phyloP scores from a whole-genome alignment of 1,284 basidiomycete genomes.

The Peniophora sp. region DNA sequence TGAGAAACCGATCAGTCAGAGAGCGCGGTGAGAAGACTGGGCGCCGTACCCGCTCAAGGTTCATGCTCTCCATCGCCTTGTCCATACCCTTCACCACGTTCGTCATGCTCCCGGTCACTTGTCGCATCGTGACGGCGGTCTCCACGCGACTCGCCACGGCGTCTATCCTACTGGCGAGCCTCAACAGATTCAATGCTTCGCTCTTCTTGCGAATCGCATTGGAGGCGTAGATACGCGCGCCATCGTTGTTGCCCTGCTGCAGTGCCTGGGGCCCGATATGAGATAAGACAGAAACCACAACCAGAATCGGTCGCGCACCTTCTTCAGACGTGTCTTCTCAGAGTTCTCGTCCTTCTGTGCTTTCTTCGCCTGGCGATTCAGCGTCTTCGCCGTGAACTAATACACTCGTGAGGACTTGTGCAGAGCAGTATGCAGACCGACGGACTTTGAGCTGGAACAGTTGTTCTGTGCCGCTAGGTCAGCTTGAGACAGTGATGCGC shows the following conservation, averaged over 20 bases:
- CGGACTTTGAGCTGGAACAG: conserved; percentile 90
- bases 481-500: conserved; percentile 11
- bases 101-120: conserved; percentile 93
- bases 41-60: conserved; percentile 80
- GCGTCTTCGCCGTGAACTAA: conserved; percentile 92
- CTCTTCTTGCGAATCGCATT: conserved; percentile 99
- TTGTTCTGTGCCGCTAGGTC: conserved; percentile 57
- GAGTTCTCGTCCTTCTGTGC: conserved; percentile 86
- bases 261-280: conserved; percentile 63
- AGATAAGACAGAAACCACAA: not conserved
- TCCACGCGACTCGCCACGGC: conserved; percentile 96
- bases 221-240: conserved; percentile 97
- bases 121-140: conserved; percentile 98
- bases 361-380: conserved; percentile 90
- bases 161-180: conserved; percentile 87
- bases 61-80: conserved; percentile 99
- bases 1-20: conserved; percentile 1
- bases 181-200: conserved; percentile 85
- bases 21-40: not conserved
- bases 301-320: conserved; percentile 50
- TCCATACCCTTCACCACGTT: conserved; percentile 98
- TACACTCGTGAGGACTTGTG: not conserved
- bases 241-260: conserved; percentile 94
- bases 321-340: conserved; percentile 87
- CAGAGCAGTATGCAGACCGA: conserved; percentile 1